Evolutionary conservation across 176 grass and related monocot genomes (phyloP).

Genomic region (Rhynchospora tenuis): DNA sequence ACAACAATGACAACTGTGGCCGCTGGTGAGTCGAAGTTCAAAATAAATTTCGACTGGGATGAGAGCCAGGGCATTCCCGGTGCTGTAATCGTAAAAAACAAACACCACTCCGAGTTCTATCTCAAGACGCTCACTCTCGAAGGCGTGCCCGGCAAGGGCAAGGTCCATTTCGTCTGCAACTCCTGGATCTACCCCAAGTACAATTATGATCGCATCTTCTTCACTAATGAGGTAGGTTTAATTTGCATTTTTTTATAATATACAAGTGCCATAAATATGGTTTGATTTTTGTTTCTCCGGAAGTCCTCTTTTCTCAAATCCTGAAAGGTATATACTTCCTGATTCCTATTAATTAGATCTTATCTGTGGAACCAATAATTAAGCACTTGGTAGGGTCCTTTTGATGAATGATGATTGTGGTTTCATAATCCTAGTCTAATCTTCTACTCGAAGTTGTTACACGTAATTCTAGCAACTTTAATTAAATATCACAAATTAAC

Average conservation of each 20-base stretch:
- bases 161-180: conserved; percentile 57
- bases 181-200: conserved; percentile 70
- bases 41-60: conserved; percentile 53
- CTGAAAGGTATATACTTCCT: too few species aligned
- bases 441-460: too few species aligned
- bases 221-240: conserved; percentile 52
- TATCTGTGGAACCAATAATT: too few species aligned
- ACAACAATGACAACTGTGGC: conserved; percentile 31
- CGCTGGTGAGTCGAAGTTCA: conserved; percentile 50
- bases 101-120: conserved; percentile 51
- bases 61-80: conserved; percentile 48
- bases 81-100: conserved; percentile 59
- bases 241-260: neutral
- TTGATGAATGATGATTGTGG: too few species aligned
- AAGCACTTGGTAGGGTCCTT: too few species aligned
- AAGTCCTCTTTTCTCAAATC: too few species aligned
- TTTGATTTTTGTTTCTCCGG: neutral
- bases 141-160: conserved; percentile 38
- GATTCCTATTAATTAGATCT: too few species aligned
- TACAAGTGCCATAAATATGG: too few species aligned
- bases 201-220: conserved; percentile 56
- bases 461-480: too few species aligned
- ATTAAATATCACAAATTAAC: too few species aligned
- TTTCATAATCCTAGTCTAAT: too few species aligned
- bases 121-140: conserved; percentile 72